These are phyloP conservation scores for Solanum hybrid DNA, from an alignment of 305 asterid genomes.

Conservation along the genomic window DNA sequence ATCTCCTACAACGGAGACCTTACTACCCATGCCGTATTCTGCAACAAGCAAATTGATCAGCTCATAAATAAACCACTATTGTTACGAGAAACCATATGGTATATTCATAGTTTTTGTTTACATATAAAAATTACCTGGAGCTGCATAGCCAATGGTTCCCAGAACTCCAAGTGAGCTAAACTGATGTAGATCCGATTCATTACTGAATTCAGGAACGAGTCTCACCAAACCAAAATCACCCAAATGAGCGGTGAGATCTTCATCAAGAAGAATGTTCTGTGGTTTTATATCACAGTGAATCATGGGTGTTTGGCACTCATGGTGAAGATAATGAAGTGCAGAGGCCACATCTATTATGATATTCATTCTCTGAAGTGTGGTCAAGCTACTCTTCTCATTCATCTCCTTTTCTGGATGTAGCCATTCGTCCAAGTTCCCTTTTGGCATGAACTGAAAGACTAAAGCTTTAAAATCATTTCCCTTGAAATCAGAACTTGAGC, in stretches of 20 bases:
- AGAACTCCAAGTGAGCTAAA: conserved; percentile 19
- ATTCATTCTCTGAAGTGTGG: conserved; percentile 19
- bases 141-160: conserved; percentile 31
- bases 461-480: conserved; percentile 27
- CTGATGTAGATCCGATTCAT: conserved; percentile 8
- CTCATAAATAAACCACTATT: not conserved
- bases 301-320: conserved; percentile 15
- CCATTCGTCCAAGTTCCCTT: conserved; percentile 32
- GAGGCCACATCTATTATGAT: conserved; percentile 21
- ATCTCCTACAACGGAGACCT: not conserved
- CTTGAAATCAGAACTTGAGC: conserved; percentile 22
- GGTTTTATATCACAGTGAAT: conserved; percentile 34
- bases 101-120: not conserved
- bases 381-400: not conserved
- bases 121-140: conserved; percentile 15
- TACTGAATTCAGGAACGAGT: conserved; percentile 12
- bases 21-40: not conserved
- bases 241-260: conserved; percentile 16
- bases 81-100: not conserved
- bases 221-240: conserved; percentile 30
- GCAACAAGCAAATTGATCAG: not conserved
- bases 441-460: conserved; percentile 16
- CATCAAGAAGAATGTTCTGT: conserved; percentile 22
- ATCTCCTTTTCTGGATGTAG: conserved; percentile 10
- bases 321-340: conserved; percentile 26